A percentile compares a stretch with the other conserved stretches of the same genome.
Evolutionary conservation across 495 filamentous ascomycete genomes (phyloP).

Genomic region (Xylaria intraflava): DNA sequence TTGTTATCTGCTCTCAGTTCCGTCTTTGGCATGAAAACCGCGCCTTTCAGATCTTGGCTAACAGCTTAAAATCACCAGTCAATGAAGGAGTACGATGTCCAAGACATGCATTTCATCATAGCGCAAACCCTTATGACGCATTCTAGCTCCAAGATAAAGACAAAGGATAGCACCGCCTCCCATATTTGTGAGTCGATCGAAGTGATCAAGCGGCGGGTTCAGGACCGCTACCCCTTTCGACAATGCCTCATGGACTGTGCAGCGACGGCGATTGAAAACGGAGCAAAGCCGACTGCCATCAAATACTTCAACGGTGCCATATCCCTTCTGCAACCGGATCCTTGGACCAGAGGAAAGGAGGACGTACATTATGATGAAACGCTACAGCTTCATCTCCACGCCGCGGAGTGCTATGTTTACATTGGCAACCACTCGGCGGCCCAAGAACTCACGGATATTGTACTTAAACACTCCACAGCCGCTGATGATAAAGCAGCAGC

Average conservation of each 20-base stretch:
- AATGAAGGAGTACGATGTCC: conserved; percentile 60
- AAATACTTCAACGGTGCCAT: conserved; percentile 72
- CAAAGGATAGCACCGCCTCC: conserved; percentile 60
- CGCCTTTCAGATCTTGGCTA: not conserved
- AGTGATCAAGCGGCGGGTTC: conserved; percentile 60
- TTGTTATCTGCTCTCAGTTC: not conserved
- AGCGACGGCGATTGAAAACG: conserved; percentile 66
- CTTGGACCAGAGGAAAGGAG: conserved; percentile 62
- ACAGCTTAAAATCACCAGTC: conserved; percentile 13
- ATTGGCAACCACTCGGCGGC: conserved; percentile 61
- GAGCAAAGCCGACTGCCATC: conserved; percentile 69
- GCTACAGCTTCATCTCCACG: conserved; percentile 61
- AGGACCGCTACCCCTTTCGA: conserved; percentile 56
- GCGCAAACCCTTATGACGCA: conserved; percentile 71
- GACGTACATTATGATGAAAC: conserved; percentile 86
- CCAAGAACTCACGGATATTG: conserved; percentile 53
- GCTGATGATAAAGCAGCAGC: conserved; percentile 70
- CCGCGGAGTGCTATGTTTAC: conserved; percentile 76
- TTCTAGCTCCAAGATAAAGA: conserved; percentile 47
- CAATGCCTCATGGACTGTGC: conserved; percentile 71
- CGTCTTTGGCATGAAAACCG: no score
- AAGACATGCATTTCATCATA: conserved; percentile 83
- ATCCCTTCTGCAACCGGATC: conserved; percentile 66
- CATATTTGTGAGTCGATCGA: conserved; percentile 69
- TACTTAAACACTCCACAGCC: conserved; percentile 59